A percentile compares a stretch with the other conserved stretches of the same genome.
Conservation (phyloP, 2,329 filamentous ascomycete genomes). For the Aspergillus puulaauensis region DNA sequence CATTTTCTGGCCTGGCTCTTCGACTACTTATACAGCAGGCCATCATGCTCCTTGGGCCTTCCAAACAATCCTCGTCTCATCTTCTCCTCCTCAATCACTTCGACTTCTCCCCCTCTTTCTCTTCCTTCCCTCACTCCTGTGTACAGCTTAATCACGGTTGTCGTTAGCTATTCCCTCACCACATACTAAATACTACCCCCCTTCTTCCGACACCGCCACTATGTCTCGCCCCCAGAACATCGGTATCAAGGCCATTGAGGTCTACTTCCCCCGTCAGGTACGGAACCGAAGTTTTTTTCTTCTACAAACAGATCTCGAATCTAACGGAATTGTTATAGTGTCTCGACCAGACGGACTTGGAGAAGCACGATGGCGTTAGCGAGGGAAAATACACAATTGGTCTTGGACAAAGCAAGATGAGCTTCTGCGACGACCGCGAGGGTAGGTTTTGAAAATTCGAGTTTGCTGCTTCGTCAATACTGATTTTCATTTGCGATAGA, state of each 20-base stretch:
- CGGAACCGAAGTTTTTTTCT: slow-evolving; percentile 29
- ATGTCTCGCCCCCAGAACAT: slow-evolving; percentile 85
- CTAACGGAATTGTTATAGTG: slow-evolving; percentile 56
- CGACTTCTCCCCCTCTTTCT: not conserved
- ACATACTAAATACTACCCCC: slow-evolving; percentile 1
- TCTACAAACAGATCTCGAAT: slow-evolving; percentile 3
- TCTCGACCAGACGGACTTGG: slow-evolving; percentile 78
- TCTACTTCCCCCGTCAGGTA: slow-evolving; percentile 86
- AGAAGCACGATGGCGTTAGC: slow-evolving; percentile 82
- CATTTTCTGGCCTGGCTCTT: slow-evolving; percentile 9
- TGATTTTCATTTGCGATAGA: slow-evolving; percentile 55
- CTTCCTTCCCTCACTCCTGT: not conserved
- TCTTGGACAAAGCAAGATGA: slow-evolving; percentile 88
- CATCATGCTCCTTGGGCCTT: slow-evolving; percentile 14
- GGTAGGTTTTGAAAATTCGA: slow-evolving; percentile 51
- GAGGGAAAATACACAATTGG: slow-evolving; percentile 87
- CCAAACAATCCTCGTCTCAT: slow-evolving; percentile 7
- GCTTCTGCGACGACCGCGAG: slow-evolving; percentile 87
- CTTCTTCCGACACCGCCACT: slow-evolving; percentile 26
- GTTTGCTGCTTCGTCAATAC: not conserved
- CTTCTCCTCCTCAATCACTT: slow-evolving; percentile 9
- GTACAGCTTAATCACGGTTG: not conserved
- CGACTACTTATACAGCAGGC: slow-evolving; percentile 7
- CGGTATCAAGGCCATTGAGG: slow-evolving; percentile 89
- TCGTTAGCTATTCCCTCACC: slow-evolving; percentile 8